Evolutionary conservation across 768 basidiomycete species (phyloP), one percentile per base, ranked within the genome.

Genomic region (Sarcodon sp.): DNA sequence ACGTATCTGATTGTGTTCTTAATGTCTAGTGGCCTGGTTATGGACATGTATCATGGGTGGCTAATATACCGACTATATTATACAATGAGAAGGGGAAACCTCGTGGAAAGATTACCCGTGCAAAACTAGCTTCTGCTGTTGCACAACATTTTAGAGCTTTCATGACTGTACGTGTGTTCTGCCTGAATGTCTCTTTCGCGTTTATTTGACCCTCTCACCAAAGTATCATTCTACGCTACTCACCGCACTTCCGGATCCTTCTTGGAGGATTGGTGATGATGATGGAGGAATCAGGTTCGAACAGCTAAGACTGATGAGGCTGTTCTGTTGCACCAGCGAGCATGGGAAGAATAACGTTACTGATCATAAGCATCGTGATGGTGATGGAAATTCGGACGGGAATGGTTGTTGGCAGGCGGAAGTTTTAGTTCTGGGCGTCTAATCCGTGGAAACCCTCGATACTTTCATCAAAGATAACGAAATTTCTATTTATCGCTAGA

Each of bases 1-100:
- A 13, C 5, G 39, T 9, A 1, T 2, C 39, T 27, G 8, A 41
- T 41, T 4, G 8, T 16, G 15, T 41, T 13, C 16, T 13, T 41
- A 1, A 41, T 11, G 7, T 41, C 15, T 13, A 41, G 39, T 41
- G 39, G 39, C 39, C 39, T 13, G 39, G 39, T 41, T 41, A 41
- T 41, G 39, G 39, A 13, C 7, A 13, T 27, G 27, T 13, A 41
- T 41, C 39, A 16, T 41, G 39, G 39, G 27, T 41, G 15, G 39
- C 39, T 1, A 16, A 15, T 41, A 13, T 41, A 15, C 39, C 39
- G 8, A 13, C n/a, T 27, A 1, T 41, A 16, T 13, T 18, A 4
- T 13, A 13, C 27, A 21, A 64, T 65, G 64, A 37, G 66, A 69
- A 53, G 67, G 72, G 49, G 58, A 75, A 45, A 63, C 76, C 47